Evolutionary conservation across 1,139 yeast genomes (phyloP), one percentile per base, ranked within the genome.

Genomic region (Hansenula anomala): DNA sequence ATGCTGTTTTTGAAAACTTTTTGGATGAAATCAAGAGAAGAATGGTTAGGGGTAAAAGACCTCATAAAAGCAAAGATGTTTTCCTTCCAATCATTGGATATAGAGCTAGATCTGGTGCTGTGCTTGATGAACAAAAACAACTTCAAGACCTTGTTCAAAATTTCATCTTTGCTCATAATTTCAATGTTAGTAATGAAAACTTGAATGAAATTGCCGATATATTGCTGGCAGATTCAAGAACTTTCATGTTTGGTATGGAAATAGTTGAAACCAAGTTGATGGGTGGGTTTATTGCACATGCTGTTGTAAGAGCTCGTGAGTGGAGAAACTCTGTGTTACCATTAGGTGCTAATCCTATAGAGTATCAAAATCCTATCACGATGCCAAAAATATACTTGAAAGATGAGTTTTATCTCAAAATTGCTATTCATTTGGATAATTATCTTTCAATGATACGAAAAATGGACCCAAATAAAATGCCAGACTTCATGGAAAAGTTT

Each of bases 181-280:
- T 70, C 34, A 45, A 61, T 1, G 49, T 74, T 26, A 63, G 64
- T 25, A 69, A 68, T 38, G 44, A 51, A 4, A 63, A 64, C 26
- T 47, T 68, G 55, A 73, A 73, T 45, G 61, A 64, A 36, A 55
- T 69, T 1, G 64, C 67, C 5, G 41, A 48, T 24, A 54, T 61
- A 15, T 38, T 63, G 35, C 44, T 69, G 19, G 41, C 46, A 14
- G 54, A 59, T 35, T 44, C 48, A 10, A 34, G 44, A 6, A 61
- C 65, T 1, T 49, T 71, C 14, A 55, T 60, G 19, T 47, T 54
- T 15, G 71, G 69, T 2, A 47, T 72, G 39, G 44, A 46, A 9
- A 47, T 70, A 16, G 56, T 65, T 27, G 72, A 75, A 44, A 52
- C 52, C 16, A 59, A 52, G 34, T 45, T 73, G 35, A 57, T 71